A percentile compares a stretch with the other conserved stretches of the same genome.
phyloP scores from a whole-genome alignment of 176 grass and related monocot species.

The Ensete glaucum region DNA sequence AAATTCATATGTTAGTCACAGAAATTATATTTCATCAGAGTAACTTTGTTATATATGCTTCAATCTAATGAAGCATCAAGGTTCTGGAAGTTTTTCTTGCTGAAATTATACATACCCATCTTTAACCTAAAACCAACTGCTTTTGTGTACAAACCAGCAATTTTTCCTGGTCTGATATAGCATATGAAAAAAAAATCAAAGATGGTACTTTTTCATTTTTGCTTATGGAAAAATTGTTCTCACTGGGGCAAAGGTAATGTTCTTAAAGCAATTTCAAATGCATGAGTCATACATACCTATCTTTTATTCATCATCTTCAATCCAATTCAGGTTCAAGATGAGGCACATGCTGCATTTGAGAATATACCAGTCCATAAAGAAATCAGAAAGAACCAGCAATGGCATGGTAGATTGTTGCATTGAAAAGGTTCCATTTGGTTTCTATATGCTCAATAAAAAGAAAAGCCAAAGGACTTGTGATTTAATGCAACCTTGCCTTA shows the following conservation, averaged over 20 bases:
- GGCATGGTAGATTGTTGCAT: conserved; percentile 26
- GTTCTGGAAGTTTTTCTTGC: not conserved
- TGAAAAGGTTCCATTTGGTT: too few relatives aligned
- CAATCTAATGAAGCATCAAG: too few relatives aligned
- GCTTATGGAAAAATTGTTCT: conserved; percentile 95
- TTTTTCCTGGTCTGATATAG: conserved; percentile 88
- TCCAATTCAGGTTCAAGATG: conserved; percentile 64
- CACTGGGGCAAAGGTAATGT: conserved; percentile 65
- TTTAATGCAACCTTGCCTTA: too few relatives aligned
- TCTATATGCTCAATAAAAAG: too few relatives aligned
- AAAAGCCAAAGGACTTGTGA: too few relatives aligned
- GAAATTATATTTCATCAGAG: too few relatives aligned
- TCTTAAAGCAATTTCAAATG: not conserved
- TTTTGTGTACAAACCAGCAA: conserved; percentile 60
- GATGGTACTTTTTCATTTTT: conserved; percentile 85
- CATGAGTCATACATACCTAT: not conserved
- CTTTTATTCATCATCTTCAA: conserved; percentile 1
- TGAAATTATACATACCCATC: not conserved
- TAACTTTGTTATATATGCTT: too few relatives aligned
- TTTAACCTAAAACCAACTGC: not conserved
- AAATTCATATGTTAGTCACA: too few relatives aligned
- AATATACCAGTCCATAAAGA: conserved; percentile 83
- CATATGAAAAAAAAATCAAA: conserved; percentile 81
- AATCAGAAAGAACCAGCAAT: conserved; percentile 83
- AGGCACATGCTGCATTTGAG: conserved; percentile 85